Evolutionary conservation across 371 early-diverging fungal species (phyloP).

Genomic region (Globomyces sp.): DNA sequence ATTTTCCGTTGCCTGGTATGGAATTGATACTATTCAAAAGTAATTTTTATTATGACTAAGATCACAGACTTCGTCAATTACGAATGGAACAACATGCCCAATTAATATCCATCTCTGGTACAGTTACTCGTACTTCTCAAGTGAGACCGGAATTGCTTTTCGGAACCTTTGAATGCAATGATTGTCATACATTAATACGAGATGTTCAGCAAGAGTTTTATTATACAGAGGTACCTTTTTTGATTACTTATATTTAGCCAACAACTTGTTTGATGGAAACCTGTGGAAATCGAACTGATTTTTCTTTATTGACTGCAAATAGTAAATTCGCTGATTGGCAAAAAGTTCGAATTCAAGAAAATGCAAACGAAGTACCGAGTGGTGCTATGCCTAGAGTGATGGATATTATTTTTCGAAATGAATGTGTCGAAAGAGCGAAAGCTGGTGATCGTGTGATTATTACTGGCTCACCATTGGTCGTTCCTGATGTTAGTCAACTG

Average conservation of each 20-base stretch:
- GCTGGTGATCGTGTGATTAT: constrained; percentile 95
- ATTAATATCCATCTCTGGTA: constrained; percentile 88
- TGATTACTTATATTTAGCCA: constrained; percentile 59
- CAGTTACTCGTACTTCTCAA: constrained; percentile 98
- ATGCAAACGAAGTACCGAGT: constrained; percentile 94
- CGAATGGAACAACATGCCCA: constrained; percentile 84
- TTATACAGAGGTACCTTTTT: constrained; percentile 79
- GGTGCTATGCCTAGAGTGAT: constrained; percentile 98
- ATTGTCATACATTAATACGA: constrained; percentile 80
- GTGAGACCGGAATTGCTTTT: constrained; percentile 95
- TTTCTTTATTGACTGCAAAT: constrained; percentile 82
- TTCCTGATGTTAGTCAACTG: constrained; percentile 91
- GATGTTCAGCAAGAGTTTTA: constrained; percentile 95
- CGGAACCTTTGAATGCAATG: constrained; percentile 92
- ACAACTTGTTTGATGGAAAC: constrained; percentile 83
- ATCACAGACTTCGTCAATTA: constrained; percentile 74
- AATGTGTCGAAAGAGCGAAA: constrained; percentile 94
- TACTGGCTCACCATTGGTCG: constrained; percentile 92
- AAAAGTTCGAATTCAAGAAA: constrained; percentile 97
- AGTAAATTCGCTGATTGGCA: constrained; percentile 98
- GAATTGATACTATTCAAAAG: constrained; percentile 60
- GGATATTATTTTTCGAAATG: constrained; percentile 96
- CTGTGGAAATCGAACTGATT: constrained; percentile 86
- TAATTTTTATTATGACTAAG: constrained; percentile 4
- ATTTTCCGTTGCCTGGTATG: constrained; percentile 76